Conservation (phyloP, 2,329 filamentous ascomycete species). For the Cordyceps tenuipes region DNA sequence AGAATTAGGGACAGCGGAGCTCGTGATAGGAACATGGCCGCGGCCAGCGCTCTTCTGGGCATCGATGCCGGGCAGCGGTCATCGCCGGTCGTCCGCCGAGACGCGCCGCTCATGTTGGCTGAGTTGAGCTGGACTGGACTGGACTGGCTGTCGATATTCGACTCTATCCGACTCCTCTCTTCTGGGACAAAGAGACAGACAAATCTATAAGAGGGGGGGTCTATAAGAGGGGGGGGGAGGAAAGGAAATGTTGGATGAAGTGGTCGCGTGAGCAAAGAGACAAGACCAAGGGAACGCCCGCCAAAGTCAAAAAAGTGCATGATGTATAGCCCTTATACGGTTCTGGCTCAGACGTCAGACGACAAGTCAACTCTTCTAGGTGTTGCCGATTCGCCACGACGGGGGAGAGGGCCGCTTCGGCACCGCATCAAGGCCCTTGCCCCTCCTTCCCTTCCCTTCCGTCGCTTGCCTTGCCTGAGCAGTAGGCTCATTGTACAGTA, state of each 20-base stretch:
- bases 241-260: neutral
- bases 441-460: too few species aligned
- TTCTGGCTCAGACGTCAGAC: neutral
- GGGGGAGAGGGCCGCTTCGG: constrained; percentile 2
- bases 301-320: neutral
- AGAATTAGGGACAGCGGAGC: neutral
- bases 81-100: neutral
- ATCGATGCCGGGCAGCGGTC: neutral
- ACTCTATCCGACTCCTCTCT: neutral
- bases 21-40: constrained; percentile 4
- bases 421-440: neutral
- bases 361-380: neutral
- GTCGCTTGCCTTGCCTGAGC: too few species aligned
- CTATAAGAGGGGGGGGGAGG: too few species aligned
- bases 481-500: too few species aligned
- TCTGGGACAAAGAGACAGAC: neutral
- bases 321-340: constrained; percentile 3
- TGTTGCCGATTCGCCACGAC: neutral
- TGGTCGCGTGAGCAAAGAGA: constrained; percentile 7
- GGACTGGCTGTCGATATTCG: neutral
- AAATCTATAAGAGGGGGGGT: too few species aligned
- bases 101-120: constrained; percentile 1
- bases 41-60: neutral
- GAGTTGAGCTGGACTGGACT: too few species aligned
- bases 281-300: neutral